Percentiles rank a stretch among this genome's conserved stretches.
These are phyloP conservation scores for Myochromella boudieri DNA, from an alignment of 768 basidiomycete genomes.

Conservation along the genomic window DNA sequence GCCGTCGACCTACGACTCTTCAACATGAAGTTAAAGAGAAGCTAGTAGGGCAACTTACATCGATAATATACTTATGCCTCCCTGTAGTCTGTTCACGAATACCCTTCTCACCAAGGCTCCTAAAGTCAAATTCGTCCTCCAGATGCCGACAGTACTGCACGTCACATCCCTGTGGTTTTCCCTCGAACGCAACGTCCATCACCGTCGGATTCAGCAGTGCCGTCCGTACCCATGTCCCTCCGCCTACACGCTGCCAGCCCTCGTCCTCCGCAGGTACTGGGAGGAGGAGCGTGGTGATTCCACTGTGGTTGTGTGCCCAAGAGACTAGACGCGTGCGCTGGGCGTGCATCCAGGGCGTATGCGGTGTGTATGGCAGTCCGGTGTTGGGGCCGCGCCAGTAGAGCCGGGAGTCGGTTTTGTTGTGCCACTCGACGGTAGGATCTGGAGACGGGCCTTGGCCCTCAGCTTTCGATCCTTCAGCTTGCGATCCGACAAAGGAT, in stretches of 20 bases:
- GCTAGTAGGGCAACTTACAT: constrained; percentile 33
- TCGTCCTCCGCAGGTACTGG: constrained; percentile 19
- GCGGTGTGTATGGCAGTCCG: constrained; percentile 43
- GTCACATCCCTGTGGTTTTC: constrained; percentile 40
- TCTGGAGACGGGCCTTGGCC: no score
- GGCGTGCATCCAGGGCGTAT: constrained; percentile 40
- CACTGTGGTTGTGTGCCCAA: constrained; percentile 33
- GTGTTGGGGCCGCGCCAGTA: constrained; percentile 73
- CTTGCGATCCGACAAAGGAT: constrained; percentile 38
- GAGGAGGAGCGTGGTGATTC: constrained; percentile 31
- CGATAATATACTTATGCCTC: constrained; percentile 61
- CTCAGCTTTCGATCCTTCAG: constrained; percentile 27
- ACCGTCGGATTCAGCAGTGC: constrained; percentile 44
- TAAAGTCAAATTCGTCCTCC: constrained; percentile 46
- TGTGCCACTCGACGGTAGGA: constrained; percentile 60
- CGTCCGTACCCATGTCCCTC: constrained; percentile 28
- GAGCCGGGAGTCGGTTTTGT: constrained; percentile 55
- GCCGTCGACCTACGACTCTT: constrained; percentile 43
- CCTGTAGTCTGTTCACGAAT: constrained; percentile 39
- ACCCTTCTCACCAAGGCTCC: constrained; percentile 28
- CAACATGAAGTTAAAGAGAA: neutral
- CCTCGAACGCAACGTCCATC: constrained; percentile 57
- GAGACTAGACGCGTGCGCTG: constrained; percentile 48
- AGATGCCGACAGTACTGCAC: constrained; percentile 41
- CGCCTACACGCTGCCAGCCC: constrained; percentile 30